phyloP scores from a whole-genome alignment of 2,329 filamentous ascomycete species.

The Blastomyces gilchristii region DNA sequence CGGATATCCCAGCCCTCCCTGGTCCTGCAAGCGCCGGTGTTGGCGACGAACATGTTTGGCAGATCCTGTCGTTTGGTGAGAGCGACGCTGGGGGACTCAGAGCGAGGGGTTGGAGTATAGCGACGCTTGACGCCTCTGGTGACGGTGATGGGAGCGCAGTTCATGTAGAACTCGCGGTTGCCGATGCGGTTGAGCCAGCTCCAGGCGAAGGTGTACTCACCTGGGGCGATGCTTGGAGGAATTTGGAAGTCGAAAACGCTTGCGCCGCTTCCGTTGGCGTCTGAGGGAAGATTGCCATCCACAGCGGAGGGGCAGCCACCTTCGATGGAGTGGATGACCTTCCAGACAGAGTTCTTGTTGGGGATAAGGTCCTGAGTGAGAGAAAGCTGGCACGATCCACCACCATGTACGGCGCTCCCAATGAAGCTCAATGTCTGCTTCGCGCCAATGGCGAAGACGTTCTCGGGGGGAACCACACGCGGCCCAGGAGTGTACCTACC shows the following conservation, averaged over 20 bases:
- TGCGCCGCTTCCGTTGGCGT: slow-evolving; percentile 38
- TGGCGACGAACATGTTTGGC: slow-evolving; percentile 66
- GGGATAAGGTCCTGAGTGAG: slow-evolving; percentile 68
- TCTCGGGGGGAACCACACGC: slow-evolving; percentile 29
- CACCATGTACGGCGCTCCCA: slow-evolving; percentile 72
- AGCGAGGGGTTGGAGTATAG: slow-evolving; percentile 20
- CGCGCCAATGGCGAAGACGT: slow-evolving; percentile 55
- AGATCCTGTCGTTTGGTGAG: slow-evolving; percentile 50
- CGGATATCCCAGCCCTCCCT: slow-evolving; percentile 45
- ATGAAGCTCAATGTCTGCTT: slow-evolving; percentile 53
- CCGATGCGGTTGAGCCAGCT: slow-evolving; percentile 90
- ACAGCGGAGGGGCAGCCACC: slow-evolving; percentile 68
- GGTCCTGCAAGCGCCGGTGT: slow-evolving; percentile 54
- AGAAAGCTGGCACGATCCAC: slow-evolving; percentile 83
- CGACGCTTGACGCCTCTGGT: slow-evolving; percentile 38
- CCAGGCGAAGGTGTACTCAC: slow-evolving; percentile 77
- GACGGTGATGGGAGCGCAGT: slow-evolving; percentile 69
- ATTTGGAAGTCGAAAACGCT: slow-evolving; percentile 60
- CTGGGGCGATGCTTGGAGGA: slow-evolving; percentile 59
- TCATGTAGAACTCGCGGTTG: slow-evolving; percentile 97
- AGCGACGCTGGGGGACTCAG: slow-evolving; percentile 17
- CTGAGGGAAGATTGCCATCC: slow-evolving; percentile 47
- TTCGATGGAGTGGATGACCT: slow-evolving; percentile 79
- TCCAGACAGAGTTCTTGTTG: slow-evolving; percentile 59
- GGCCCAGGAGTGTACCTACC: slow-evolving; percentile 30